Base-by-base conservation (phyloP, 2,329 filamentous ascomycete genomes). In the Gaeumannomyces tritici region DNA sequence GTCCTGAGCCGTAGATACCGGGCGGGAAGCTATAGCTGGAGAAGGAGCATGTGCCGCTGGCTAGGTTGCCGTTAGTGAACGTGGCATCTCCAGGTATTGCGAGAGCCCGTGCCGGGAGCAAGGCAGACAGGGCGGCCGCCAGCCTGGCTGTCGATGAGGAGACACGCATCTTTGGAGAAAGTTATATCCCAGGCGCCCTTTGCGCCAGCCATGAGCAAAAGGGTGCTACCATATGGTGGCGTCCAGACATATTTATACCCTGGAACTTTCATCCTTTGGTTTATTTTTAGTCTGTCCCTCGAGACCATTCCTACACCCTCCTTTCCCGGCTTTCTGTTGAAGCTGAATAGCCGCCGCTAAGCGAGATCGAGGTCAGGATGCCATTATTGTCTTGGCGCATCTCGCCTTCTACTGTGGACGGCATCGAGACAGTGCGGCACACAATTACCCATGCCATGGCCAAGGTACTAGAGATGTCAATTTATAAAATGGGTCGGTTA, bases 41-140 rank as follows among this genome's bases (percentile, higher is more conserved):
- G 76, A 89, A 88, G 9, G 81, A 84, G 73, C 87, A 90, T 63
- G 78, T 79, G 65, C 87, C 87, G 54, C 85, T 85, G 5, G 73
- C 71, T 2, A 85, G 70, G 69, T 84, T 82, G 51, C 83, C 81
- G 35, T 80, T 79, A 67, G 84, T 84, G 66, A 77, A 82, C 57
- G 82, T 84, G 58, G 79, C 78, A 62, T 74, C 67, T 64, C 80
- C 79, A 0, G 27, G 26, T 3, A 58, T 58, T 11, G 56, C 56
- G n/a, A 51, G 24, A 13, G 15, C 28, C 4, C 55, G n/a, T 56
- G 13, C 28, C 4, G 55, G 55, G 11, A 28, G 55, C 12, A 56
- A 28, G 13, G 55, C 28, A 28, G 55, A 51, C 42, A 51, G 24
- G 11, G 42, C 42, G 24, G n/a, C 42, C 42, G 11, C 42, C 6